Percentiles rank a stretch among this genome's conserved stretches.
phyloP scores from a whole-genome alignment of 2,329 filamentous ascomycete species.

The Scedosporium boydii region DNA sequence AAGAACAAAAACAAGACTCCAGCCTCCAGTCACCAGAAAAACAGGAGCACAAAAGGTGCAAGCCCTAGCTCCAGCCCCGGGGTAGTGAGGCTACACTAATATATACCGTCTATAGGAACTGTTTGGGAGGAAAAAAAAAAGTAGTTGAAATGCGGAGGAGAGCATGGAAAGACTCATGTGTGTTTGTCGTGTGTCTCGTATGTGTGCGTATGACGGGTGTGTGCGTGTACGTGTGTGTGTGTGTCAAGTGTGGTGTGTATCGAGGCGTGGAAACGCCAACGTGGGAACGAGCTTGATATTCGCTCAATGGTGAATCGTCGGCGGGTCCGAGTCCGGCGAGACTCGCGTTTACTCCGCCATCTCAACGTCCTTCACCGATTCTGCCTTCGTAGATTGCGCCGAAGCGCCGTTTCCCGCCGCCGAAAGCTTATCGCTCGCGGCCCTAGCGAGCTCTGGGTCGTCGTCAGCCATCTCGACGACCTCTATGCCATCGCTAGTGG shows the following conservation, averaged over 20 bases:
- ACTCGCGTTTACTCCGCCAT: neutral
- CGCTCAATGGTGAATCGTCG: neutral
- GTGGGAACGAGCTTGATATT: neutral
- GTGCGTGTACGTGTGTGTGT: no score
- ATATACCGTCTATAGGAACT: neutral
- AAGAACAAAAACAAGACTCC: neutral
- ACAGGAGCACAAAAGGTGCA: neutral
- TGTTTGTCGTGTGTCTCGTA: no score
- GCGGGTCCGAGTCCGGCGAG: neutral
- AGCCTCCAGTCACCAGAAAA: neutral
- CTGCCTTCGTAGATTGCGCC: neutral
- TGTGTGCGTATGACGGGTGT: no score
- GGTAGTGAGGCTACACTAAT: neutral
- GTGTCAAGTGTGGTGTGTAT: no score
- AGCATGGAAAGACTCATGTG: no score
- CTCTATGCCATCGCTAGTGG: neutral
- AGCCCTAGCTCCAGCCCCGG: neutral
- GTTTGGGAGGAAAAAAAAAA: neutral
- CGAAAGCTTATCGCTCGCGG: neutral
- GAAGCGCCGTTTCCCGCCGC: neutral
- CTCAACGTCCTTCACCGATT: neutral
- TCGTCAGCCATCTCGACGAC: neutral
- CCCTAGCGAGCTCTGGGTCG: neutral
- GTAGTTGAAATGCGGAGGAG: neutral
- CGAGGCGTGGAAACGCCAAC: no score